These are phyloP conservation scores for Neolentinus lepideus DNA, from an alignment of 1,284 basidiomycete genomes.

Conservation along the genomic window DNA sequence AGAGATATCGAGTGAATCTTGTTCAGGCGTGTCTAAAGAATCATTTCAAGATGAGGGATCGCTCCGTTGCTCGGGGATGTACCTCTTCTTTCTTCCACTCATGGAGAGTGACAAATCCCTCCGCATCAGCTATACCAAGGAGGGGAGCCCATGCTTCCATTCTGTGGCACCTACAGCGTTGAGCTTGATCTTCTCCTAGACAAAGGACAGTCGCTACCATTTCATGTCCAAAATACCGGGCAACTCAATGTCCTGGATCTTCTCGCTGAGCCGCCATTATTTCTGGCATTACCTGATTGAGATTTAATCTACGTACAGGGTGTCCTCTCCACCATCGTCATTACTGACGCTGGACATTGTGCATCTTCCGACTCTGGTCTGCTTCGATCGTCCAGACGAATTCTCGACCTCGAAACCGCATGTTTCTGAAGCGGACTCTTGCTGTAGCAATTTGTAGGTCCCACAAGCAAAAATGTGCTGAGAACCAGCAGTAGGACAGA, in stretches of 20 bases:
- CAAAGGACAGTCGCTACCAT: constrained; percentile 50
- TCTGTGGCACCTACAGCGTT: constrained; percentile 46
- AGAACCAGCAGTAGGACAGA: constrained; percentile 63
- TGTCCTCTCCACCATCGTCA: constrained; percentile 15
- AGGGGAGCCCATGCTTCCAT: constrained; percentile 32
- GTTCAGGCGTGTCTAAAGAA: constrained; percentile 36
- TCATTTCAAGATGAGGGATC: neutral
- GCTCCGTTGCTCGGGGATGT: neutral
- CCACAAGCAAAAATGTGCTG: constrained; percentile 77
- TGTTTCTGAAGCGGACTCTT: constrained; percentile 4
- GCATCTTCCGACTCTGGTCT: constrained; percentile 56
- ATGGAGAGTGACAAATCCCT: constrained; percentile 67
- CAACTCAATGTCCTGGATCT: constrained; percentile 64
- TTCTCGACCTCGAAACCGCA: constrained; percentile 2
- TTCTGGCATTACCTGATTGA: neutral
- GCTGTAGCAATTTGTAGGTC: constrained; percentile 70
- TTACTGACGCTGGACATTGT: constrained; percentile 48
- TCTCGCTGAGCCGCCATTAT: constrained; percentile 33
- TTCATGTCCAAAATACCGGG: constrained; percentile 91
- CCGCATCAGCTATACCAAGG: constrained; percentile 77
- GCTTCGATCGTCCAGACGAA: constrained; percentile 14
- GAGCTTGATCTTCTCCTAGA: neutral
- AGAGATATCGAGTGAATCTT: constrained; percentile 45
- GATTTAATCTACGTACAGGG: neutral
- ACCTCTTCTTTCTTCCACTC: constrained; percentile 49